Conservation (phyloP, 139 green algal genomes). For the Monoraphidium neglectum region DNA sequence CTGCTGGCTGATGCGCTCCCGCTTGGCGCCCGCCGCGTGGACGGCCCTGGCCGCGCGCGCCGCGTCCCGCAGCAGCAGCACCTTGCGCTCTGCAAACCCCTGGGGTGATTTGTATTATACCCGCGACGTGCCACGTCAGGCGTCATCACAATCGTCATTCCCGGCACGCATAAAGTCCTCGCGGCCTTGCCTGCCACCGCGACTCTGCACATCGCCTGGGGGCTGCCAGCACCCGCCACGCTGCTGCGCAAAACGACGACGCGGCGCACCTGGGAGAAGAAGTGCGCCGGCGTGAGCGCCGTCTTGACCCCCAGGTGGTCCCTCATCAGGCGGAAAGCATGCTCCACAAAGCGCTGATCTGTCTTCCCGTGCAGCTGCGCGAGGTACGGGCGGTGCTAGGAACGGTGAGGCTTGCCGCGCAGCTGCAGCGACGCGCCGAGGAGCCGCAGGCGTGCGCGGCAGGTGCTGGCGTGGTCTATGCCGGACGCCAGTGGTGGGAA, state of each 20-base stretch:
- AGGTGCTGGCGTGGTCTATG: no score
- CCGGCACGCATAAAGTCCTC: no score
- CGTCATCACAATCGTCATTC: no score
- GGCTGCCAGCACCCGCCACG: no score
- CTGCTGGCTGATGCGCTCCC: neutral
- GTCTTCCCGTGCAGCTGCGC: conserved; percentile 78
- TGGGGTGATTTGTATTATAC: conserved; percentile 26
- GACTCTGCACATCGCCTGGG: no score
- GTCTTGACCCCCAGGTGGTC: conserved; percentile 62
- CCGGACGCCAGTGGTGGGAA: no score
- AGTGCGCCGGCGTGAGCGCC: conserved; percentile 66
- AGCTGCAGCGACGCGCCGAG: no score
- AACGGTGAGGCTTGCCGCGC: no score
- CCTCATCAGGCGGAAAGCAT: conserved; percentile 58
- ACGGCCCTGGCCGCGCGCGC: conserved; percentile 51
- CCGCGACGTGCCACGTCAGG: neutral
- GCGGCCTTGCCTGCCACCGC: no score
- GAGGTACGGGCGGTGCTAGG: no score
- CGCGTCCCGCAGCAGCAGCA: conserved; percentile 65
- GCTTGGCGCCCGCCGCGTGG: conserved; percentile 40
- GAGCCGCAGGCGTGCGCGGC: no score
- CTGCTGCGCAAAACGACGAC: no score
- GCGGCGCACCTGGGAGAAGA: conserved; percentile 65
- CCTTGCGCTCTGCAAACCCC: conserved; percentile 82
- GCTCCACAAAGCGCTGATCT: conserved; percentile 73